phyloP scores from a whole-genome alignment of 306 rosid genomes.

The Medicago lupulina region DNA sequence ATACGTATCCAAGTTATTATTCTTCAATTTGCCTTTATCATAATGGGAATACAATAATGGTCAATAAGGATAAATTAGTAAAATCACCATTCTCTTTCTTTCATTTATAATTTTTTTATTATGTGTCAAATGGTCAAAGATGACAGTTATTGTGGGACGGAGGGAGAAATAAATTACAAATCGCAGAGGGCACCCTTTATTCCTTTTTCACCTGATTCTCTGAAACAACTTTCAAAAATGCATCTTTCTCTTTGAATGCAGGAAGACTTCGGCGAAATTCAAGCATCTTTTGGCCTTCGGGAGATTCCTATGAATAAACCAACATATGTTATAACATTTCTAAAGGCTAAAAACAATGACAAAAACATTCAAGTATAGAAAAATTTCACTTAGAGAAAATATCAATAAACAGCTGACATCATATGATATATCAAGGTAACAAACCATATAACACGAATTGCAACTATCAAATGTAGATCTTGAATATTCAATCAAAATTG shows the following conservation, averaged over 20 bases:
- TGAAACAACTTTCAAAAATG: conserved; percentile 69
- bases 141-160: neutral
- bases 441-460: conserved; percentile 28
- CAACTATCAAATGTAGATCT: conserved; percentile 33
- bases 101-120: neutral
- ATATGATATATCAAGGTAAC: conserved; percentile 17
- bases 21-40: neutral
- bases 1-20: neutral
- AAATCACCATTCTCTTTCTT: conserved; percentile 4
- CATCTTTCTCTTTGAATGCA: conserved; percentile 84
- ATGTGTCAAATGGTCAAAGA: neutral
- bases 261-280: conserved; percentile 88
- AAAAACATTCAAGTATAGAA: conserved; percentile 21
- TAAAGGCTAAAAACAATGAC: conserved; percentile 30
- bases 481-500: conserved; percentile 14
- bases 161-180: conserved; percentile 24
- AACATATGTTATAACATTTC: conserved; percentile 38
- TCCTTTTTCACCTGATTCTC: conserved; percentile 73
- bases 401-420: conserved; percentile 40
- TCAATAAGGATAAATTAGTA: neutral
- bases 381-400: conserved; percentile 6
- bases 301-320: conserved; percentile 61
- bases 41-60: neutral
- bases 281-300: conserved; percentile 78
- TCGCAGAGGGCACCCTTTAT: conserved; percentile 12